phyloP scores from a whole-genome alignment of 75 land plant genomes.

The Picea sitchensis region DNA sequence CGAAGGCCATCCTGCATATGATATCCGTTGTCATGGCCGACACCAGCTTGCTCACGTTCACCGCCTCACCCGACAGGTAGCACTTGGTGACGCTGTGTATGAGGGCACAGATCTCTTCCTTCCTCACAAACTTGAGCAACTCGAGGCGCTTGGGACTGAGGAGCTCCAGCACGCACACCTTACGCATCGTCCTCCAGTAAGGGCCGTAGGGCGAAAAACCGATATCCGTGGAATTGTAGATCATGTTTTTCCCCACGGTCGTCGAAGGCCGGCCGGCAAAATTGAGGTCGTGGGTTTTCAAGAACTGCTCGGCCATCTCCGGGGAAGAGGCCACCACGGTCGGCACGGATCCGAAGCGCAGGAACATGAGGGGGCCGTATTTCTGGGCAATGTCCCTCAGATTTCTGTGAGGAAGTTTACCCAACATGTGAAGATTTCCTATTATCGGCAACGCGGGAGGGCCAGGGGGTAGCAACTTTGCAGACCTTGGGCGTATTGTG shows the following conservation, averaged over 20 bases:
- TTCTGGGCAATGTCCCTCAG: too few relatives aligned
- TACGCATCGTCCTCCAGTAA: conserved; percentile 20
- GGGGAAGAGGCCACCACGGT: background rate
- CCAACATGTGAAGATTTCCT: too few relatives aligned
- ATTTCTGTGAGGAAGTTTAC: too few relatives aligned
- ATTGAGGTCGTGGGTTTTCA: background rate
- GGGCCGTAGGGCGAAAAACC: conserved; percentile 14
- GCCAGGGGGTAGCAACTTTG: too few relatives aligned
- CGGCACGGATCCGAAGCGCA: too few relatives aligned
- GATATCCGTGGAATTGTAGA: background rate
- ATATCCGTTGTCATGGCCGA: background rate
- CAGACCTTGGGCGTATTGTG: too few relatives aligned
- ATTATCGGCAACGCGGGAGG: too few relatives aligned
- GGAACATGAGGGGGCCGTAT: too few relatives aligned
- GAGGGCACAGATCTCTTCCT: background rate
- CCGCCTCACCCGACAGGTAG: background rate
- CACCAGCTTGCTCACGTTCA: background rate
- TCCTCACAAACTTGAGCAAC: background rate
- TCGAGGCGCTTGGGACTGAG: conserved; percentile 12
- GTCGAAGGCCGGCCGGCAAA: background rate
- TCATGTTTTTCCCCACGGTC: background rate
- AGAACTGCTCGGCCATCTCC: background rate
- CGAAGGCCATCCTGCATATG: background rate
- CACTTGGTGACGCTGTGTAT: background rate
- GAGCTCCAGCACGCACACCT: conserved; percentile 14